Base-by-base conservation (phyloP, 192 early-diverging fungal species). In the Powellomyces hirtus region DNA sequence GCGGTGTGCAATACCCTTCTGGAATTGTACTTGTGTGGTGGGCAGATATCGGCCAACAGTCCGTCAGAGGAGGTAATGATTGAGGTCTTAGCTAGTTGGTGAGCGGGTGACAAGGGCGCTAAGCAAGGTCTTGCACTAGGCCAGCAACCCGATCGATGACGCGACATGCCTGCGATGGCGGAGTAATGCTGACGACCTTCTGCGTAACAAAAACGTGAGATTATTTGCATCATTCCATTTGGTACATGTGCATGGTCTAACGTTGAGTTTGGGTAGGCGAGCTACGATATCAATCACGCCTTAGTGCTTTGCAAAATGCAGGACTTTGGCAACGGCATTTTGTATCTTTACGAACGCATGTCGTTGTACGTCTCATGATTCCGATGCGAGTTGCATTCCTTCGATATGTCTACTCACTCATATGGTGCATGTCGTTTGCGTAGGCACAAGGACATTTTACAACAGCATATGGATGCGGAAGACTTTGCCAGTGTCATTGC, bases 211-310 rank as follows among this genome's bases (percentile, higher is more conserved):
- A 57, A 56, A 56, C 38, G 64, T 66, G 57, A 33, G 50, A 24
- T 4, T 16, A 22, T 4, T 30, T 2, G 4, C 3, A 7, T 3
- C 16, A 5, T 70, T 31, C 42, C 18, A 51, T 22, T 50, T 11
- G 24, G 62, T 5, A n/a, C 1, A 18, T 16, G 50, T 26, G 37
- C 20, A 38, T 59, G 33, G 26, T 13, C 40, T 44, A 59, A 63
- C 27, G 3, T 80, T 24, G 14, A 16, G 42, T 0, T 30, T 16
- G 14, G 7, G 50, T 31, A 85, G 78, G 74, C 76, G 4, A 49
- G 72, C 14, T 93, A 95, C 65, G 96, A 98, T 78, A 82, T 89
- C 59, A 94, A 97, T 67, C 92, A 96, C 22, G 95, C 95, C 0
- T 79, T 96, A 52, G 89, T 98, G 6, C 80, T 98, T 5, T 97